phyloP scores from a whole-genome alignment of 768 basidiomycete genomes.

The Tulasnella sp. region DNA sequence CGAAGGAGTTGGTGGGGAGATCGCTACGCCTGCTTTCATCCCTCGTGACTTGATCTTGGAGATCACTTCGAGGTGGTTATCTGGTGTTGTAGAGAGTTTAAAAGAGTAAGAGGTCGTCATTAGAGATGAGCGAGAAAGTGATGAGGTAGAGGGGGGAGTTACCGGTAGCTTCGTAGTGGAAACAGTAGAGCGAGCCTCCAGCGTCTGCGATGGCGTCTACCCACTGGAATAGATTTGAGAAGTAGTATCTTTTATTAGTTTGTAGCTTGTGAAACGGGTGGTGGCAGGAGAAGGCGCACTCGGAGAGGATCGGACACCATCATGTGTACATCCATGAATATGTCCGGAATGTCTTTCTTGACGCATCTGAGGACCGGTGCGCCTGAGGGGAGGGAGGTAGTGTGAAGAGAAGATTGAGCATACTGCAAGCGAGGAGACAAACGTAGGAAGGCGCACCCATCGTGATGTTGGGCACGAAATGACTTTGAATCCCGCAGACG shows the following conservation, averaged over 20 bases:
- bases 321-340: slow-evolving; percentile 99
- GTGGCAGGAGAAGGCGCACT: slow-evolving; percentile 30
- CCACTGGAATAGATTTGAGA: slow-evolving; percentile 51
- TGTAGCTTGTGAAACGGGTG: neutral
- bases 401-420: neutral
- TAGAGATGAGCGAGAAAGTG: neutral
- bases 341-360: slow-evolving; percentile 75
- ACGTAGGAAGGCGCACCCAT: slow-evolving; percentile 53
- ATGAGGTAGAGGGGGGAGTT: slow-evolving; percentile 4
- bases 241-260: neutral
- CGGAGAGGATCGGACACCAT: slow-evolving; percentile 93
- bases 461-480: slow-evolving; percentile 98
- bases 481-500: slow-evolving; percentile 39
- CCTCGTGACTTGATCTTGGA: slow-evolving; percentile 62
- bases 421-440: neutral
- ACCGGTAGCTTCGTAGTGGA: slow-evolving; percentile 93
- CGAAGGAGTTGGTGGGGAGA: slow-evolving; percentile 90
- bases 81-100: slow-evolving; percentile 27
- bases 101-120: neutral
- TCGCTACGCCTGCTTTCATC: slow-evolving; percentile 94
- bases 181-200: slow-evolving; percentile 89
- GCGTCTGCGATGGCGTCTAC: slow-evolving; percentile 92
- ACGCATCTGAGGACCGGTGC: slow-evolving; percentile 82
- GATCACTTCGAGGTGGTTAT: slow-evolving; percentile 66
- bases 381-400: slow-evolving; percentile 33